Base-by-base conservation (phyloP, 2,329 filamentous ascomycete species). In the Pestalotiopsis sp. region DNA sequence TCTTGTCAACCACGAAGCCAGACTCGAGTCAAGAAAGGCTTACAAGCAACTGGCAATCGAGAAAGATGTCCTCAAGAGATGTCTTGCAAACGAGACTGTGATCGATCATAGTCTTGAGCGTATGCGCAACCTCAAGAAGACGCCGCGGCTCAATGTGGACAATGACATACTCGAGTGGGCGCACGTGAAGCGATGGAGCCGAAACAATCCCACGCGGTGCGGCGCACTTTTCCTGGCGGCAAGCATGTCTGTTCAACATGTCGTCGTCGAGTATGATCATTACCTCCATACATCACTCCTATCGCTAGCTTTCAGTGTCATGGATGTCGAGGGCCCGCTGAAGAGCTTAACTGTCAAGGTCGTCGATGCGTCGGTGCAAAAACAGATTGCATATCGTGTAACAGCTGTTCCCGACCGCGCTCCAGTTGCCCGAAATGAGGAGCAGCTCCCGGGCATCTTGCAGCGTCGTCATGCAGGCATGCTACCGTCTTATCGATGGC, bases 191-290 rank as follows among this genome's bases (percentile, higher is more conserved):
- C 67, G 57, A 7, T 66, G 67, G 67, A 64, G 44, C 40, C 17
- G 58, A 3, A 52, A 52, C 38, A 58, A 64, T 39, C 26, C 35
- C 17, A 13, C 17, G 9, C 38, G n/a, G n/a, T 57, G 38, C 56
- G 44, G 59, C 24, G 64, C 59, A 9, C 48, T 68, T n/a, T 66
- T 68, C 64, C 35, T 63, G 9, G 59, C 64, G 2, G 59, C 64
- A 9, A 63, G 64, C 63, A 65, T 64, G 58, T 59, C 63, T 5
- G 64, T 66, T 5, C 67, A 60, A 26, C 60, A 68, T 35, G 40
- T 68, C 52, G 61, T 64, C n/a, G 38, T 68, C n/a, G 64, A 68
- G 52, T 68, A 67, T 55, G 67, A 67, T 39, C 30, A 26, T 10
- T 40, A 52, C 30, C 48, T 67, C 56, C 44, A 56, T 39, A 14